phyloP scores from a whole-genome alignment of 2,329 filamentous ascomycete species.

The Plectosphaerella cucumerina region DNA sequence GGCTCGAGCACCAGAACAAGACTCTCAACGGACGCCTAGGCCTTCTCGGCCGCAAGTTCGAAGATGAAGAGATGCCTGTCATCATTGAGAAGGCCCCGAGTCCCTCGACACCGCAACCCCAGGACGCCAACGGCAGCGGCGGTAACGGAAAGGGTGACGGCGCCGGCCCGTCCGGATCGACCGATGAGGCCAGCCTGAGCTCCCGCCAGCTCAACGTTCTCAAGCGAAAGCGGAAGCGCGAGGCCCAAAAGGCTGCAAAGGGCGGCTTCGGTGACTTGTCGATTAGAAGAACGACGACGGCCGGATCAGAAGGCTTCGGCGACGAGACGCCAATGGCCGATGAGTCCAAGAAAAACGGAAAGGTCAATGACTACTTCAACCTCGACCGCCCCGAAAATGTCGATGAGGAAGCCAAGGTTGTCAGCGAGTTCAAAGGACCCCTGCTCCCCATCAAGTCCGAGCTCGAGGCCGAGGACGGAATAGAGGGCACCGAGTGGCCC shows the following conservation, averaged over 20 bases:
- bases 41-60: constrained; percentile 76
- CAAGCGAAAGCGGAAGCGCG: constrained; percentile 89
- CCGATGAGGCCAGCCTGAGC: constrained; percentile 72
- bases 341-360: constrained; percentile 58
- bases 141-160: constrained; percentile 29
- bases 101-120: constrained; percentile 33
- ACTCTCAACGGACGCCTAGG: constrained; percentile 78
- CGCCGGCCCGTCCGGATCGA: constrained; percentile 30
- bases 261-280: constrained; percentile 86
- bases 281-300: constrained; percentile 56
- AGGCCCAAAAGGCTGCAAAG: constrained; percentile 83
- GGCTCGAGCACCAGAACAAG: constrained; percentile 85
- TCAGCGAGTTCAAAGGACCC: constrained; percentile 91
- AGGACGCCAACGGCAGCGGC: constrained; percentile 34
- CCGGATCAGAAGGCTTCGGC: constrained; percentile 56
- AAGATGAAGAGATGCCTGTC: constrained; percentile 70
- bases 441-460: constrained; percentile 79
- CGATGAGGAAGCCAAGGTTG: constrained; percentile 87
- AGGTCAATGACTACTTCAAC: constrained; percentile 81
- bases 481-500: constrained; percentile 84
- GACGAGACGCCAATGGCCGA: constrained; percentile 55
- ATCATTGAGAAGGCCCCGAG: constrained; percentile 45
- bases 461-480: constrained; percentile 71
- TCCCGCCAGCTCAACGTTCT: constrained; percentile 91
- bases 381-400: constrained; percentile 72